Evolutionary conservation across 106 monocot species (phyloP).

Genomic region (Allium sativum): DNA sequence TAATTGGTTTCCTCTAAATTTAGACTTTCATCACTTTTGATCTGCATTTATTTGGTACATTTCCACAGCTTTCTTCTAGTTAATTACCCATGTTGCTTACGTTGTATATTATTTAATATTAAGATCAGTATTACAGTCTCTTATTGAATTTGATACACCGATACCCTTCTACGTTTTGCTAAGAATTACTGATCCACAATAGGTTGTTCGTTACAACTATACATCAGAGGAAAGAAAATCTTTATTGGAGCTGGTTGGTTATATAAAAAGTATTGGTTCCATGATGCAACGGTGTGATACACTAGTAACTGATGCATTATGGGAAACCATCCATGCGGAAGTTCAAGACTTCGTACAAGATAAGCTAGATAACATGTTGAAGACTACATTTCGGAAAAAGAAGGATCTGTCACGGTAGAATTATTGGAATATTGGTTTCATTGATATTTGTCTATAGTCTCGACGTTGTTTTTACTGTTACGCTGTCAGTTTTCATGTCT

Average conservation of each 20-base stretch:
- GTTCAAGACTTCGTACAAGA: conserved; percentile 99
- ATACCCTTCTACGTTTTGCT: not conserved
- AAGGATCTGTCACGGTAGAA: conserved; percentile 73
- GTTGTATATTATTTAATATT: not conserved
- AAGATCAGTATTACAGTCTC: not conserved
- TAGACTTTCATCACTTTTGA: too few relatives aligned
- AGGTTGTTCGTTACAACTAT: conserved; percentile 97
- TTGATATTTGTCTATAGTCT: too few relatives aligned
- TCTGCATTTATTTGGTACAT: too few relatives aligned
- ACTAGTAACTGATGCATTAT: conserved; percentile 86
- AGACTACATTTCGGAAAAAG: conserved; percentile 91
- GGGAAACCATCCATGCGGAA: conserved; percentile 98
- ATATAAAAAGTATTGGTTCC: conserved; percentile 85
- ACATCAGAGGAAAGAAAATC: conserved; percentile 79
- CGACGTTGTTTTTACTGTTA: too few relatives aligned
- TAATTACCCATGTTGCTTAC: too few relatives aligned
- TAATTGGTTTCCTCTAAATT: too few relatives aligned
- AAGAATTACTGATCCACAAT: not conserved
- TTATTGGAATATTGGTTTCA: not conserved
- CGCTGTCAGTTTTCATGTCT: too few relatives aligned
- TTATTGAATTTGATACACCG: not conserved
- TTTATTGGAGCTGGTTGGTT: conserved; percentile 73
- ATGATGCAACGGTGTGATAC: conserved; percentile 97
- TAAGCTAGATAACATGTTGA: conserved; percentile 80
- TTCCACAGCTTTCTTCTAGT: too few relatives aligned